phyloP scores from a whole-genome alignment of 164 flowering plant genomes.

The Aristolochia fimbriata region DNA sequence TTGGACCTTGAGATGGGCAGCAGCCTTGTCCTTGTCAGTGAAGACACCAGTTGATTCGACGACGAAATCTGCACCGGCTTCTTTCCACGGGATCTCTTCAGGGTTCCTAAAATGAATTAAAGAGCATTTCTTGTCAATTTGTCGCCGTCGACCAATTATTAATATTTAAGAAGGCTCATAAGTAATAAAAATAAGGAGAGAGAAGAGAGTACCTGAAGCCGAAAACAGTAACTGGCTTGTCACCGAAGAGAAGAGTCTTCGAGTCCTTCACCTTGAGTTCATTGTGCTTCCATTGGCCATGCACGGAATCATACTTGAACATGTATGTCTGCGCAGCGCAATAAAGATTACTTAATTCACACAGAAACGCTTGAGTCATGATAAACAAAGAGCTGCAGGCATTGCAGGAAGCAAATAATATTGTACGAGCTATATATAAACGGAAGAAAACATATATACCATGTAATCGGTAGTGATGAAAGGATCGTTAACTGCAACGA shows the following conservation, averaged over 20 bases:
- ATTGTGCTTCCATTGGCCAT: conserved; percentile 75
- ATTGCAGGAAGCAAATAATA: no score
- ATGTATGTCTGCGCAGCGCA: conserved; percentile 49
- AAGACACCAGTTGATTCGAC: conserved; percentile 64
- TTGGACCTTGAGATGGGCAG: conserved; percentile 61
- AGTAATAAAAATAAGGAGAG: neutral
- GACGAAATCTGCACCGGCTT: conserved; percentile 31
- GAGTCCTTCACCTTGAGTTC: conserved; percentile 62
- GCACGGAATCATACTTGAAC: conserved; percentile 87
- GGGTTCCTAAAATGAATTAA: conserved; percentile 32
- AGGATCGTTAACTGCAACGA: conserved; percentile 88
- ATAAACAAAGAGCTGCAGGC: neutral
- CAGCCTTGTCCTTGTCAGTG: conserved; percentile 68
- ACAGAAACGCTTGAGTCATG: no score
- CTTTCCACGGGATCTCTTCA: conserved; percentile 49
- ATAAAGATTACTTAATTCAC: no score
- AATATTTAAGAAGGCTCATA: neutral
- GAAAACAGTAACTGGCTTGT: conserved; percentile 62
- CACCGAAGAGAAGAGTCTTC: conserved; percentile 81
- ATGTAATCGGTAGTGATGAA: conserved; percentile 79
- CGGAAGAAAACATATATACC: no score
- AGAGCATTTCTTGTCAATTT: no score
- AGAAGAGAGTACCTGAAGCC: conserved; percentile 41
- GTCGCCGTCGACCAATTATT: neutral
- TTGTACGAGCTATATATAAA: no score